Base-by-base conservation (phyloP, 1,284 basidiomycete genomes). In the Papiliotrema terrestris region DNA sequence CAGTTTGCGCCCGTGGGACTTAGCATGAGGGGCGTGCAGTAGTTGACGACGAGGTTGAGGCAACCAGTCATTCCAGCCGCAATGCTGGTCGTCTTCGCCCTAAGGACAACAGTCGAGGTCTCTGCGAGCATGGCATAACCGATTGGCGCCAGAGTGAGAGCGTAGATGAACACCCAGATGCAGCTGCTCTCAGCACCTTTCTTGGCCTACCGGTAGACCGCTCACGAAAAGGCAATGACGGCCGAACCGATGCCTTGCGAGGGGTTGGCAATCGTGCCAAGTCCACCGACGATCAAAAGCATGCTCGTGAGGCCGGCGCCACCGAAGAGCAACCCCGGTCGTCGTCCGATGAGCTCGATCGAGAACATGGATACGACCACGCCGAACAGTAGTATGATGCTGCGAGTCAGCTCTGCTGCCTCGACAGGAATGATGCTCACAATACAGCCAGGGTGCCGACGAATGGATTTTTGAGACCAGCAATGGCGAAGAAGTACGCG, bases 1-100 rank as follows among this genome's bases (percentile, higher is more conserved):
- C 58, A 60, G 29, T 54, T 54, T 22, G 49, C 52, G 5, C 36
- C 38, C 1, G 56, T 49, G 15, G 56, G 45, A 5, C 56, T 51
- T 8, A 62, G 45, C 63, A 69, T 66, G 26, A 64, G 51, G 0
- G 67, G 63, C 0, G 65, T 62, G 17, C 45, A 49, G 44, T 59
- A 62, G 22, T 43, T 56, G 42, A 65, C 55, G 29, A 65, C 48
- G 17, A 64, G 41, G 15, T 54, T 55, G 22, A 65, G 52, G 38
- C 42, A 48, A 13, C 36, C 58, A 0, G 54, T 55, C 20, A 52
- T 45, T 15, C 57, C 55, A n/a, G 47, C 39, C n/a, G 44, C 53
- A 26, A 54, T 45, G 26, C 22, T 41, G 8, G 45, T 41, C 17
- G 53, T 54, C 25, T 54, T 54, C 1, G 44, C 53, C 17, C 53